Evolutionary conservation across 768 basidiomycete species (phyloP).

Genomic region (Boletellus sp.): DNA sequence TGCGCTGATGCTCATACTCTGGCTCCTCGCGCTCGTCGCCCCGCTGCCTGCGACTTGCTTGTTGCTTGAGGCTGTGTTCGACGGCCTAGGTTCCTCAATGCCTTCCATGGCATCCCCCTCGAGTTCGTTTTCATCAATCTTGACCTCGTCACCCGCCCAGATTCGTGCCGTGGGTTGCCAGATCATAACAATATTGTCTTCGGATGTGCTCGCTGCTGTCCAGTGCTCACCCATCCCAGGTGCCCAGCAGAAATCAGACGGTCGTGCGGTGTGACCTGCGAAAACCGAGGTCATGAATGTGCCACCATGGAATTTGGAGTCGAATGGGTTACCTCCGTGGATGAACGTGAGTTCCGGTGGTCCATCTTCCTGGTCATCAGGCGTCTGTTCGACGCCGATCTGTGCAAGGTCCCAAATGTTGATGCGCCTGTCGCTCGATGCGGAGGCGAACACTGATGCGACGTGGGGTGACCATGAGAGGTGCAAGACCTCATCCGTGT

Average conservation of each 20-base stretch:
- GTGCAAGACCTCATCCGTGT: conserved; percentile 92
- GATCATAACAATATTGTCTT: conserved; percentile 95
- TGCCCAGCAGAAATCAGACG: conserved; percentile 96
- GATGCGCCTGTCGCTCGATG: conserved; percentile 88
- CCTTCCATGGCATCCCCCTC: conserved; percentile 81
- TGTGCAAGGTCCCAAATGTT: conserved; percentile 93
- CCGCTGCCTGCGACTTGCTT: conserved; percentile 27
- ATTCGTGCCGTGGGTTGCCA: conserved; percentile 97
- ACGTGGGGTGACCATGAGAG: conserved; percentile 95
- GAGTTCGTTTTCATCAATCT: conserved; percentile 79
- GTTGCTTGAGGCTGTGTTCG: conserved; percentile 10
- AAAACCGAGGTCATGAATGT: conserved; percentile 1
- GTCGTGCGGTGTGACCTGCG: conserved; percentile 82
- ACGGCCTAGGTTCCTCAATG: conserved; percentile 43
- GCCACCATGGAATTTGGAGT: neutral
- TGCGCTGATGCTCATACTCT: conserved; percentile 61
- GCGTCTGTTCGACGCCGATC: conserved; percentile 94
- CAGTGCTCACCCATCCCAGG: conserved; percentile 76
- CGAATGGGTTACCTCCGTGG: conserved; percentile 70
- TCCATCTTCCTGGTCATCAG: conserved; percentile 97
- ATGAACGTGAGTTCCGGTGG: conserved; percentile 95
- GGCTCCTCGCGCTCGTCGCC: conserved; percentile 44
- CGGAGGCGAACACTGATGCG: conserved; percentile 89
- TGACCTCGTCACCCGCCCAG: conserved; percentile 87
- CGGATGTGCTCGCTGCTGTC: conserved; percentile 85